Evolutionary conservation across 768 basidiomycete species (phyloP), one percentile per base, ranked within the genome.

Genomic region (Auriscalpium microsporum): DNA sequence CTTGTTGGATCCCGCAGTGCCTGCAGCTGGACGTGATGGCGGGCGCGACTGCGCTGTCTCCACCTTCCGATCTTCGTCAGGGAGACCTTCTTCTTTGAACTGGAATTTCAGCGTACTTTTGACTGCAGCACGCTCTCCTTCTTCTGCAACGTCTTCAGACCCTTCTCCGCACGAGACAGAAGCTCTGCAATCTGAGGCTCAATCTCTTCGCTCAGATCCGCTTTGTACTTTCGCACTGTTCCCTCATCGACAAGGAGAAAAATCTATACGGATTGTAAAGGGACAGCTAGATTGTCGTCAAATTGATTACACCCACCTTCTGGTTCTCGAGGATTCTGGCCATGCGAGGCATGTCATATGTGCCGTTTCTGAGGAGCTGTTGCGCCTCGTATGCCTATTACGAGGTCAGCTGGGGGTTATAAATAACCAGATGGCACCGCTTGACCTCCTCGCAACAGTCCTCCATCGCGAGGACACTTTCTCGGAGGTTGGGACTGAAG

Each of bases 171-270:
- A 21, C 80, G 78, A 54, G 81, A 76, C 17, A 90, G 77, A 14
- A 92, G 79, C 59, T 91, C 87, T 47, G 75, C 80, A 17, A 92
- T 84, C 34, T 86, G 81, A 16, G 90, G 90, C 57, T 91, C 89
- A 10, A 92, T 81, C 65, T 90, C 89, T 52, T 88, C 86, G 1
- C 80, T 83, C 42, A 91, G 74, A 45, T 85, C 84, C 2, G 83
- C 70, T 64, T 90, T 89, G 72, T 91, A 90, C 67, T 72, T 76
- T 52, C 78, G 77, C n/a, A 90, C 78, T 0, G 83, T 86, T 11
- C 73, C 76, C 66, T 91, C 88, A 52, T 86, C 81, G 1, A 89
- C 75, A 10, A 92, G 78, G 16, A 87, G 70, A 64, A 87, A 91
- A 0, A 88, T 81, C 89, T 92, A 54, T 13, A 28, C n/a, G 14